These are phyloP conservation scores for Apiospora phragmitis DNA, from an alignment of 2,329 filamentous ascomycete genomes.

Conservation along the genomic window DNA sequence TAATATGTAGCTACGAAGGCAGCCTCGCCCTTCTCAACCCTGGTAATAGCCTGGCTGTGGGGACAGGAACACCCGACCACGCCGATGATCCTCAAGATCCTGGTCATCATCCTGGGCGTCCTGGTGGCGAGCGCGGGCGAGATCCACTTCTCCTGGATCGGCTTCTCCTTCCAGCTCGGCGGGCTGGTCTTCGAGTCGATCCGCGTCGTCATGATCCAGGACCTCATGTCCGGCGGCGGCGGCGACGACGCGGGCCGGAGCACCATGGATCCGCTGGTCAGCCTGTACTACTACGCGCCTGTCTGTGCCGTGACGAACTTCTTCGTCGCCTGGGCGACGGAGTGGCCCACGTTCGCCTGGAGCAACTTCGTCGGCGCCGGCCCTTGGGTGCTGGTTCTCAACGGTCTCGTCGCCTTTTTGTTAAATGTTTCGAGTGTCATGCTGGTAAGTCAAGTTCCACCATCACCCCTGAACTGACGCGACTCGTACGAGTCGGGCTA, in stretches of 20 bases:
- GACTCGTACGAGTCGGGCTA: background rate
- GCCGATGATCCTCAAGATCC: conserved; percentile 47
- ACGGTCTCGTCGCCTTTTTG: conserved; percentile 77
- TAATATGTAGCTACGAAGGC: conserved; percentile 40
- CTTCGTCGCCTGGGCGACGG: conserved; percentile 43
- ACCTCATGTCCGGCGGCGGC: conserved; percentile 72
- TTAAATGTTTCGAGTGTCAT: conserved; percentile 86
- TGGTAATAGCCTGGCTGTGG: conserved; percentile 65
- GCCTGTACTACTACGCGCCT: conserved; percentile 87
- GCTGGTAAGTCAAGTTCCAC: conserved; percentile 57
- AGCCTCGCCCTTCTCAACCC: conserved; percentile 65
- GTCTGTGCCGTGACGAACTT: conserved; percentile 82
- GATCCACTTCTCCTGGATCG: conserved; percentile 66
- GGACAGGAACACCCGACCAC: conserved; percentile 49
- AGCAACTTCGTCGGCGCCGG: conserved; percentile 73
- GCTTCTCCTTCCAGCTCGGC: conserved; percentile 69
- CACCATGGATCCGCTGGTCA: conserved; percentile 87
- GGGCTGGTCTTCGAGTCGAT: conserved; percentile 81
- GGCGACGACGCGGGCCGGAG: conserved; percentile 34
- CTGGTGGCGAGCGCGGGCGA: conserved; percentile 59
- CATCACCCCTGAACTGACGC: too few species aligned
- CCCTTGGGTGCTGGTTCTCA: conserved; percentile 64
- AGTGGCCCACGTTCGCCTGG: conserved; percentile 21
- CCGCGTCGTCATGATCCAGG: conserved; percentile 82
- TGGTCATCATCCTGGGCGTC: conserved; percentile 54